These are phyloP conservation scores for Ceratocystis eucalypticola DNA, from an alignment of 2,329 filamentous ascomycete species.

Conservation along the genomic window DNA sequence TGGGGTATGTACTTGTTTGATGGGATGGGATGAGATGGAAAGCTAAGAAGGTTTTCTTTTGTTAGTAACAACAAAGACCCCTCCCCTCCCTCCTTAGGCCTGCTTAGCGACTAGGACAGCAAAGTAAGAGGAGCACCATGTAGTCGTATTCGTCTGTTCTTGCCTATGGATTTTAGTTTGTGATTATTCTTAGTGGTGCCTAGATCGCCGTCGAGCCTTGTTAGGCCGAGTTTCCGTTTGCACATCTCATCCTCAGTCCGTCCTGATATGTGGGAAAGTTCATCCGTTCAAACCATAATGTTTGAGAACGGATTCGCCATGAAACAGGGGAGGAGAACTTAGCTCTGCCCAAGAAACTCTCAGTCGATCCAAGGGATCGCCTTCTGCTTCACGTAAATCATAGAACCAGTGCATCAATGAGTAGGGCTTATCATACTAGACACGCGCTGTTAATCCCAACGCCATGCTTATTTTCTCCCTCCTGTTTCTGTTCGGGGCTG, in stretches of 20 bases:
- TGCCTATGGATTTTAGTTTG: not conserved
- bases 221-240: not conserved
- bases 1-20: too few relatives aligned
- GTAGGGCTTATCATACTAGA: too few relatives aligned
- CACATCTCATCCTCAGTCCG: not conserved
- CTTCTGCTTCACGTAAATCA: not conserved
- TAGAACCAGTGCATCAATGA: too few relatives aligned
- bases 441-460: too few relatives aligned
- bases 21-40: too few relatives aligned
- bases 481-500: not conserved
- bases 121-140: not conserved
- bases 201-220: not conserved
- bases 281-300: not conserved
- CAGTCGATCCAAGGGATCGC: not conserved
- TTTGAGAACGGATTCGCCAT: not conserved
- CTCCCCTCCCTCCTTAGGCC: too few relatives aligned
- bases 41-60: too few relatives aligned
- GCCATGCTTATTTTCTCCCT: too few relatives aligned
- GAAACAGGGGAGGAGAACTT: not conserved
- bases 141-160: constrained; percentile 6
- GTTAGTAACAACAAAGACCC: too few relatives aligned
- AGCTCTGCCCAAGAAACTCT: not conserved
- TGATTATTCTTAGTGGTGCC: not conserved
- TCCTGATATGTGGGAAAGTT: not conserved
- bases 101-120: not conserved